Base-by-base conservation (phyloP, 1,284 basidiomycete species). In the Apiotrichum veenhuisii region DNA sequence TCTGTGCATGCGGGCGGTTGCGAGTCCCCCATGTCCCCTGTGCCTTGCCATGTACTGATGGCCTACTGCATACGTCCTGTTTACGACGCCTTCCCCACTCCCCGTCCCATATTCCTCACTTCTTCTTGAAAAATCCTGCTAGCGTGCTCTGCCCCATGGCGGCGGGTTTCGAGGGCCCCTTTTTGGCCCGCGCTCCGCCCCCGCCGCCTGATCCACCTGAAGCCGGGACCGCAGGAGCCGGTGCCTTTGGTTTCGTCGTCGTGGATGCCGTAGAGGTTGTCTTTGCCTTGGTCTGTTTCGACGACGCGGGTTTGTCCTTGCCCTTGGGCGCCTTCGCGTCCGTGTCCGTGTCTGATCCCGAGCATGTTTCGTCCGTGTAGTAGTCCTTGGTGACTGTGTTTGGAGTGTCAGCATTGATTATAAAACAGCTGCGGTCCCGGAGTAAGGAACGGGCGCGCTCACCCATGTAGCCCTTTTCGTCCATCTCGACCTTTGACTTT, bases 391-490 rank as follows among this genome's bases (percentile, higher is more conserved):
- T 66, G 12, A 72, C 70, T 72, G 20, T n/a, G n/a, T 2, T n/a
- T 25, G 11, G n/a, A n/a, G n/a, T n/a, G n/a, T n/a, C n/a, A n/a
- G n/a, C n/a, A n/a, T n/a, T n/a, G n/a, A n/a, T n/a, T n/a, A n/a
- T n/a, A n/a, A n/a, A n/a, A 3, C n/a, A 11, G 18, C 12, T 22
- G 20, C 38, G 11, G n/a, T 5, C 14, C 18, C n/a, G 18, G 18
- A 20, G n/a, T 10, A 11, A 10, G 1, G 1, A 18, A 22, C 25
- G 12, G 7, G 5, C 15, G 8, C 22, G 68, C 71, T 57, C 50
- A 75, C 74, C 70, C 66, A 70, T 70, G 55, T 74, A 73, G 1
- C 74, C 74, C 57, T 71, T 71, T 14, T 64, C 66, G 55, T 75
- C 67, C 54, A 64, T 64, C 53, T 66, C 68, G 51, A 55, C 63